phyloP scores from a whole-genome alignment of 2,329 filamentous ascomycete genomes.

The Monilinia aucupariae region DNA sequence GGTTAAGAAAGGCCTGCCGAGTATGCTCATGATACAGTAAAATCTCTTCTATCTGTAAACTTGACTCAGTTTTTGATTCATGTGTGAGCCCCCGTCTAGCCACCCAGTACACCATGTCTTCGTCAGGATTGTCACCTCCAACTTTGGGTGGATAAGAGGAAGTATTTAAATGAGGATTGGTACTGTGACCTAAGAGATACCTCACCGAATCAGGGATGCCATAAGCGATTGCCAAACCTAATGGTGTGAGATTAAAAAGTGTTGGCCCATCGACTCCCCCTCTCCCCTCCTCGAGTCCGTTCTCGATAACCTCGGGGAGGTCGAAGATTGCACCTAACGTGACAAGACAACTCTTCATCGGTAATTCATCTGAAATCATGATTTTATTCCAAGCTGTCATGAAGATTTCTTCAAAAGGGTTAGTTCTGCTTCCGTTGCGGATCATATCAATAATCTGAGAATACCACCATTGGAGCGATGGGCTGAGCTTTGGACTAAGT shows the following conservation, averaged over 20 bases:
- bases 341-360: background rate
- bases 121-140: too few relatives aligned
- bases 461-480: background rate
- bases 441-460: too few relatives aligned
- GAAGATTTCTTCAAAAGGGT: background rate
- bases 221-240: background rate
- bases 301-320: background rate
- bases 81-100: too few relatives aligned
- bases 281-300: background rate
- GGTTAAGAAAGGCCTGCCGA: background rate
- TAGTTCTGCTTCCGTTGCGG: too few relatives aligned
- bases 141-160: background rate
- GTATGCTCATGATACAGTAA: background rate
- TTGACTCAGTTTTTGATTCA: background rate
- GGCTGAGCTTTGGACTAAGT: background rate
- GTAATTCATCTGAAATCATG: fast-evolving
- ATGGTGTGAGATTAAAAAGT: background rate
- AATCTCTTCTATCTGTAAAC: background rate
- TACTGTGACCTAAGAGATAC: background rate
- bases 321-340: background rate
- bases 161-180: background rate
- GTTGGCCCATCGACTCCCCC: background rate
- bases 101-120: background rate
- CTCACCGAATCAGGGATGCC: background rate
- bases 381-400: too few relatives aligned